These are phyloP conservation scores for Euphorbia lathyris DNA, from an alignment of 345 rosid genomes.

Conservation along the genomic window DNA sequence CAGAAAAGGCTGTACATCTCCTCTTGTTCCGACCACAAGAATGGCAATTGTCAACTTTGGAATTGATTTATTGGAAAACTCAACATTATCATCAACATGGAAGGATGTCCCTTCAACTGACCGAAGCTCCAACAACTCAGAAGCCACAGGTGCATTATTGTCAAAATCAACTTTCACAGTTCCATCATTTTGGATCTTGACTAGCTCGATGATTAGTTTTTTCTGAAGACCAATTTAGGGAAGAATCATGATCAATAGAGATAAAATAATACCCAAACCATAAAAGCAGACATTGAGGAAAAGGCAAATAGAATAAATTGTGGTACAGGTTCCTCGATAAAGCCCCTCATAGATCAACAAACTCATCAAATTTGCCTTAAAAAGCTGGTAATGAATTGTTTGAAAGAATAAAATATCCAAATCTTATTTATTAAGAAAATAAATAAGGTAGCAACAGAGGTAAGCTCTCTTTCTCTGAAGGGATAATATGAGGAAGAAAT, in stretches of 20 bases:
- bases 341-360: slow-evolving; percentile 9
- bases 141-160: slow-evolving; percentile 61
- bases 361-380: slow-evolving; percentile 11
- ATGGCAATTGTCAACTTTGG: slow-evolving; percentile 76
- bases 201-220: slow-evolving; percentile 76
- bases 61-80: slow-evolving; percentile 45
- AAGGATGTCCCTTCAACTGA: slow-evolving; percentile 47
- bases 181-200: slow-evolving; percentile 89
- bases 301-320: not conserved
- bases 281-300: not conserved
- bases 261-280: slow-evolving; percentile 11
- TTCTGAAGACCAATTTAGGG: slow-evolving; percentile 42
- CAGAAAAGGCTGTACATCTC: slow-evolving; percentile 95
- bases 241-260: slow-evolving; percentile 2
- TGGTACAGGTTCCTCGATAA: not conserved
- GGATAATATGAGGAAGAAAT: not conserved
- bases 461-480: not conserved
- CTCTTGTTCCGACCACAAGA: slow-evolving; percentile 98
- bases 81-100: slow-evolving; percentile 37
- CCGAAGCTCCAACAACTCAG: slow-evolving; percentile 73
- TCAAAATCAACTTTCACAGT: slow-evolving; percentile 85
- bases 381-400: not conserved
- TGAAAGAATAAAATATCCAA: not conserved
- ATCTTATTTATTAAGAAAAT: not conserved
- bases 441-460: slow-evolving; percentile 8